Evolutionary conservation across 1,284 basidiomycete species (phyloP).

Genomic region (Apiotrichum laibachii): DNA sequence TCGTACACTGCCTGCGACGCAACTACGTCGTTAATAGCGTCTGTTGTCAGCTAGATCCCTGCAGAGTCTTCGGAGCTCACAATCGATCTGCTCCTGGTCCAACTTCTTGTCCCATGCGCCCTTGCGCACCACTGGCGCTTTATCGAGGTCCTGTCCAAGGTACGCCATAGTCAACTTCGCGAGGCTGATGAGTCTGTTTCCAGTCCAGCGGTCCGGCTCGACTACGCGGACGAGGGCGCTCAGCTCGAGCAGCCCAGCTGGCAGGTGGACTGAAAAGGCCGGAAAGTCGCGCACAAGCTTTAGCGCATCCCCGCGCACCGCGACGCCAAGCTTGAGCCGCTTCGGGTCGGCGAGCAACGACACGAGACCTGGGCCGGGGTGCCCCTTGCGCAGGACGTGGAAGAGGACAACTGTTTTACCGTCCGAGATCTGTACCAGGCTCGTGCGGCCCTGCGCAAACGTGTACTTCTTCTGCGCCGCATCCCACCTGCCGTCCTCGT

Average conservation of each 20-base stretch:
- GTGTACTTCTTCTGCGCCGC: slow-evolving; percentile 10
- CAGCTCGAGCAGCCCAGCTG: slow-evolving; percentile 45
- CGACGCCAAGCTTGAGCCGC: slow-evolving; percentile 48
- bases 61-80: slow-evolving; percentile 31
- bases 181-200: slow-evolving; percentile 36
- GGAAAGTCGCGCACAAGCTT: slow-evolving; percentile 49
- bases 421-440: slow-evolving; percentile 50
- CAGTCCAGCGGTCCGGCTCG: slow-evolving; percentile 36
- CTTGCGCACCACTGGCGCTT: slow-evolving; percentile 35
- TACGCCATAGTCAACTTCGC: slow-evolving; percentile 41
- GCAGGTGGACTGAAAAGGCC: slow-evolving; percentile 13
- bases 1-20: slow-evolving; percentile 41
- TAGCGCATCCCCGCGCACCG: slow-evolving; percentile 42
- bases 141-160: slow-evolving; percentile 41
- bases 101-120: slow-evolving; percentile 44
- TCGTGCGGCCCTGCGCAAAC: slow-evolving; percentile 38
- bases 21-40: slow-evolving; percentile 52
- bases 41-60: slow-evolving; percentile 20
- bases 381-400: slow-evolving; percentile 33
- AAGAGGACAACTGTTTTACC: slow-evolving; percentile 44
- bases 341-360: slow-evolving; percentile 37
- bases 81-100: slow-evolving; percentile 37
- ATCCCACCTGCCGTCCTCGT: slow-evolving; percentile 18
- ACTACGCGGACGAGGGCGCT: slow-evolving; percentile 39
- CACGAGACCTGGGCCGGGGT: slow-evolving; percentile 22